Conservation (phyloP, 1,284 basidiomycete species). For the Singerocomus inundabilis region DNA sequence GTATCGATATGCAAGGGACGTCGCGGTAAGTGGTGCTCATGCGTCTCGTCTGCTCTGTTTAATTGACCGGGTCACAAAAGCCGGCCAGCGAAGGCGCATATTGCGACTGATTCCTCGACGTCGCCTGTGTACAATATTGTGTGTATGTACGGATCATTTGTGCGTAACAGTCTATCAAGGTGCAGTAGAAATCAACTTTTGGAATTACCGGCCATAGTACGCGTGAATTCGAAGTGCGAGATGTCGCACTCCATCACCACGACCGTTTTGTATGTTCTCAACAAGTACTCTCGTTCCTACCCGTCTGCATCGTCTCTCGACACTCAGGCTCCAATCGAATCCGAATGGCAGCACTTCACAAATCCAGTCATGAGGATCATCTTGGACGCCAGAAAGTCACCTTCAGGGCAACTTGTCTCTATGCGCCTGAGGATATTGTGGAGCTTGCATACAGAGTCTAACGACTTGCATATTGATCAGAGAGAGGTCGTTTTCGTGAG, state of each 20-base stretch:
- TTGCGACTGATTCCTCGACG: constrained; percentile 50
- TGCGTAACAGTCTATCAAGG: not conserved
- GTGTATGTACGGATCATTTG: constrained; percentile 1
- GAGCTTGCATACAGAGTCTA: constrained; percentile 45
- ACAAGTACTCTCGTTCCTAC: constrained; percentile 69
- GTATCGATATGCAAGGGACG: constrained; percentile 75
- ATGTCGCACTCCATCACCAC: constrained; percentile 61
- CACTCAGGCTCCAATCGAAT: constrained; percentile 25
- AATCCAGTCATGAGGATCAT: constrained; percentile 63
- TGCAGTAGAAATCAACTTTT: not conserved
- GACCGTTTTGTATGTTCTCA: constrained; percentile 51
- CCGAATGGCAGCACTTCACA: constrained; percentile 76
- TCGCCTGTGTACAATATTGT: not conserved
- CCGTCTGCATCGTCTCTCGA: constrained; percentile 29
- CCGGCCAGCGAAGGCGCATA: constrained; percentile 78
- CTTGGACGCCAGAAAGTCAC: constrained; percentile 57
- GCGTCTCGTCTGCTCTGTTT: not conserved
- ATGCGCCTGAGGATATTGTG: constrained; percentile 63
- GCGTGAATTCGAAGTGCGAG: not conserved
- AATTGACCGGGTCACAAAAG: constrained; percentile 37
- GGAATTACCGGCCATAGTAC: not conserved
- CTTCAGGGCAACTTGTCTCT: constrained; percentile 51
- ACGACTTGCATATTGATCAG: constrained; percentile 40
- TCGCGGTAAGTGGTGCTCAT: constrained; percentile 56
- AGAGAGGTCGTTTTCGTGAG: constrained; percentile 65